These are phyloP conservation scores for Tricholoma matsutake DNA, from an alignment of 768 basidiomycete species.

Conservation along the genomic window DNA sequence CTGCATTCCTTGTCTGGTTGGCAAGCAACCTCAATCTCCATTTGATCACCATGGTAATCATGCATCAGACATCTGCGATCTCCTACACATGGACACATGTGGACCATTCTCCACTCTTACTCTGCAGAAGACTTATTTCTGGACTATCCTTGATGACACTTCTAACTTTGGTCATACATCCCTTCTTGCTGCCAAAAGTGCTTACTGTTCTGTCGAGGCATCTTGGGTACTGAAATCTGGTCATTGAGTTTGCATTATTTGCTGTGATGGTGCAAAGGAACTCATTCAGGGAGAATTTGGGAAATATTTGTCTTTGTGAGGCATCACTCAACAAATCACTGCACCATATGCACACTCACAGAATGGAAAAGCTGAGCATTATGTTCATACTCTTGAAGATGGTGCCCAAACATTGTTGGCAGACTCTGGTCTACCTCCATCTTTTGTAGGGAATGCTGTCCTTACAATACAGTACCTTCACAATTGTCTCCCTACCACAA, in stretches of 20 bases:
- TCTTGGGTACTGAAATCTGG: too few species aligned
- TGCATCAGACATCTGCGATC: too few species aligned
- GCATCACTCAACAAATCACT: neutral
- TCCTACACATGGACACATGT: neutral
- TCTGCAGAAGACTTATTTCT: neutral
- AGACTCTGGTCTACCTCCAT: neutral
- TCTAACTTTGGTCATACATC: too few species aligned
- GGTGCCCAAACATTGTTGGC: neutral
- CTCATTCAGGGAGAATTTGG: neutral
- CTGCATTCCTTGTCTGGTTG: too few species aligned
- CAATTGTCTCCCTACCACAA: neutral
- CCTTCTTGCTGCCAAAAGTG: too few species aligned
- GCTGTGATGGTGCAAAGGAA: neutral
- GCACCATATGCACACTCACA: too few species aligned
- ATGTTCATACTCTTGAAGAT: too few species aligned
- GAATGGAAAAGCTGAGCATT: too few species aligned
- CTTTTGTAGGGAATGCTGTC: neutral
- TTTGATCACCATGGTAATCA: too few species aligned
- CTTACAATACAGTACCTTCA: neutral
- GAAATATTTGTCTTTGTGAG: neutral
- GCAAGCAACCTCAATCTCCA: too few species aligned
- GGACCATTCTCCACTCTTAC: slow-evolving; percentile 8
- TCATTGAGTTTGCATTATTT: neutral
- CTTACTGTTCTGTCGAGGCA: neutral
- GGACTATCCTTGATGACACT: too few species aligned